Evolutionary conservation across 371 early-diverging fungal species (phyloP), one percentile per base, ranked within the genome.

Genomic region (Rhizomucor pusillus): DNA sequence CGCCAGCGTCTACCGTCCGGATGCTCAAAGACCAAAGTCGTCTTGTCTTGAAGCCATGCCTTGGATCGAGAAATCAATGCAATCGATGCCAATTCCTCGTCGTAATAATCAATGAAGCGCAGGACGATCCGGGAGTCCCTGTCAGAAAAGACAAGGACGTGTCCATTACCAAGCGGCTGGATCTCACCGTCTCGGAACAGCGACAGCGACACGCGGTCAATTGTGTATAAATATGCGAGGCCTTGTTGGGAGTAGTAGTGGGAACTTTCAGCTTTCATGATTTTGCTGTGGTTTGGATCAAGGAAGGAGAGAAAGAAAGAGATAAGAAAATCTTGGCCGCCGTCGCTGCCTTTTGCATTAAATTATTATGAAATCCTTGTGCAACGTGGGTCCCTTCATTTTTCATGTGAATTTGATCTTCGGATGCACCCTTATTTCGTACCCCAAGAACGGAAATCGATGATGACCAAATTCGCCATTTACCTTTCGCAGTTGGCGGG

Each of bases 1-100:
- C 51, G 53, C 72, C 72, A 72, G 10, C 63, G 49, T 12, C 72
- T 69, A 14, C 66, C 64, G 52, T 66, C 49, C 3, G 41, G 36
- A n/a, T 52, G 48, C 39, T 64, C 69, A 55, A 67, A 57, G 36
- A 72, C 59, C 19, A 72, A 40, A 3, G 60, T 56, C 19, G 44
- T 29, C 1, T 63, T 60, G 3, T 58, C 60, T 44, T 68, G 62
- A 19, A 69, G 51, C 73, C 73, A 72, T 5, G 73, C 66, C n/a
- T 66, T 63, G 1, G 73, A 65, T 36, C 52, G 50, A 1, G 73
- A 60, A 3, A 56, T 54, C 4, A 72, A 50, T 12, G 57, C 54
- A 43, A 72, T 65, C 0, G 60, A 50, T n/a, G 61, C 64, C 10
- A 36, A 52, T 47, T 66, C 57, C 41, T 63, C 47, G 19, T 65